Base-by-base conservation (phyloP, 2,329 filamentous ascomycete genomes). In the Scytalidium sp. region DNA sequence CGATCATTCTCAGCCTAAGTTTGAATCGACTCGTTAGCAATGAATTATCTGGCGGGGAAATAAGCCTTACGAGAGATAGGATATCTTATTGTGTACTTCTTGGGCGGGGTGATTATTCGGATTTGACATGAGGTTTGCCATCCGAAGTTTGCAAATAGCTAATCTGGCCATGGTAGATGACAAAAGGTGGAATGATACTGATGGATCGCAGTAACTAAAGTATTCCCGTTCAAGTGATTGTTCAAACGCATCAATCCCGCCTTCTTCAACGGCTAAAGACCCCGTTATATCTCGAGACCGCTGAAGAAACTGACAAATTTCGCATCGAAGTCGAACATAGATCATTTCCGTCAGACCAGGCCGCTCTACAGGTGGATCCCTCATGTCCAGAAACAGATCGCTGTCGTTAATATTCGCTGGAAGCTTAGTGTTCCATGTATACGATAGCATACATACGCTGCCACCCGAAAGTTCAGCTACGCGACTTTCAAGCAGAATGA, bases 401-500 rank as follows among this genome's bases (percentile, higher is more conserved):
- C 63, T 68, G 57, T 84, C 80, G 61, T 83, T 74, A 39, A 83
- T 61, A 49, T 81, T 80, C 11, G 72, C 67, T 0, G 79, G 79
- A 5, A 75, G 60, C 3, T 64, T 65, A 1, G 76, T 78, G 55
- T 78, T 73, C 54, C 72, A 77, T 11, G 63, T 64, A n/a, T 68
- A 62, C 4, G 62, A 59, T 8, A 70, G 62, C 6, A 79, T 66
- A n/a, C 72, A 66, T 10, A 72, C 65, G 15, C 66, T 72, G 1
- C 73, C 70, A 15, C 80, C 80, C 3, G 78, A 73, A 45, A 81
- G 72, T 56, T 83, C 78, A 6, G 78, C 73, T 1, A 74, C 73
- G 7, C 76, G 74, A 22, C 75, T 69, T 54, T 87, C 83, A 2
- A 85, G 70, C n/a, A 82, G 72, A 23, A 83, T 63, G n/a, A 86